Conservation (phyloP, 176 grass and related monocot genomes). For the Bolboschoenus planiculmis region DNA sequence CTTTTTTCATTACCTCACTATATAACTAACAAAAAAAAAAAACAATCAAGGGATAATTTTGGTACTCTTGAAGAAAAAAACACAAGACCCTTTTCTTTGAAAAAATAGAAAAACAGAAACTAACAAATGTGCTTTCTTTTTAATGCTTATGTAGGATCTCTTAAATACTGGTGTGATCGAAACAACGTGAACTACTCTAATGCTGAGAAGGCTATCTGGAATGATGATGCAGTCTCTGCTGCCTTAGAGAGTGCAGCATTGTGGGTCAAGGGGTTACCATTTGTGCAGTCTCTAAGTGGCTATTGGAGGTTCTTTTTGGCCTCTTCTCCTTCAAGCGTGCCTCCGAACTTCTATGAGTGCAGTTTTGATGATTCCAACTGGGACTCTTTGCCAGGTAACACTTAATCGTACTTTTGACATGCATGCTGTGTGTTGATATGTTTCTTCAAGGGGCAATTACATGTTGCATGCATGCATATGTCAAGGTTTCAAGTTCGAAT, state of each 20-base stretch:
- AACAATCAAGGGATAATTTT: background rate
- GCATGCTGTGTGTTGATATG: background rate
- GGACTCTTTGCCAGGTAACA: constrained; percentile 63
- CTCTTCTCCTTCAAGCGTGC: constrained; percentile 56
- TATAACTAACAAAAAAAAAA: background rate
- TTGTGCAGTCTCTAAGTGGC: constrained; percentile 65
- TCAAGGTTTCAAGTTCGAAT: background rate
- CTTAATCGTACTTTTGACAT: background rate
- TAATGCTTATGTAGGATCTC: constrained; percentile 37
- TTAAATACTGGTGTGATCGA: constrained; percentile 86
- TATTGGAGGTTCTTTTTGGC: constrained; percentile 76
- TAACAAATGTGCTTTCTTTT: background rate
- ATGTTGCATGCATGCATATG: background rate
- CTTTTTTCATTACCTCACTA: background rate
- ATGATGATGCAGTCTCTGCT: constrained; percentile 48
- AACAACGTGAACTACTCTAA: constrained; percentile 52
- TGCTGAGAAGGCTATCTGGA: constrained; percentile 62
- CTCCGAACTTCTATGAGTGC: constrained; percentile 49
- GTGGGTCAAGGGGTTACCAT: constrained; percentile 75
- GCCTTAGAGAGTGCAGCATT: constrained; percentile 56
- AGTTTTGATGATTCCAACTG: constrained; percentile 70
- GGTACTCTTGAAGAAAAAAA: background rate
- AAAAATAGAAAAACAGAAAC: background rate
- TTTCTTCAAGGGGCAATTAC: background rate
- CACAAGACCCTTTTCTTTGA: background rate